A percentile compares a stretch with the other conserved stretches of the same genome.
Conservation (phyloP, 768 basidiomycete genomes). For the Mycena venus region DNA sequence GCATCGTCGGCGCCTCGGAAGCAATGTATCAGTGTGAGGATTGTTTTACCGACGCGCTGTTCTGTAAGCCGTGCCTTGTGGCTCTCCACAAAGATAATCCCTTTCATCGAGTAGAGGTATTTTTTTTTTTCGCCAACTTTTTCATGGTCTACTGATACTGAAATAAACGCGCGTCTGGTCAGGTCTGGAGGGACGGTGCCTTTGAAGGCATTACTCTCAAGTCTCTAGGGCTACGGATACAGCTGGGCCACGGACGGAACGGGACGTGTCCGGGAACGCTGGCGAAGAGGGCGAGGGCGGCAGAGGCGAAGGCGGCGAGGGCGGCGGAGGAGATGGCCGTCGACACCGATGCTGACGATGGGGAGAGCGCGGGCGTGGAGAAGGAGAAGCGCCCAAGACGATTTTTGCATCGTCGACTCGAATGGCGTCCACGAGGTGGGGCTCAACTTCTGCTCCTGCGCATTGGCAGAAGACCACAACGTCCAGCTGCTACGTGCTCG, state of each 20-base stretch:
- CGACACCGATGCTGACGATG: not conserved
- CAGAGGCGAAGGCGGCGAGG: not conserved
- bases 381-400: not conserved
- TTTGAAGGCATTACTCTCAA: not conserved
- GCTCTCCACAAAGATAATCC: not conserved
- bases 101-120: not conserved
- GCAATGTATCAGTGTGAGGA: not conserved
- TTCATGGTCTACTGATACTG: too few relatives aligned
- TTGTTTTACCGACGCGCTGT: not conserved
- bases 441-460: conserved; percentile 32
- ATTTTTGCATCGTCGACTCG: conserved; percentile 1
- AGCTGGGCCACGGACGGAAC: conserved; percentile 2
- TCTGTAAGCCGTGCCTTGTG: not conserved
- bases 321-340: not conserved
- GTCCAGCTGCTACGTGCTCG: conserved; percentile 25
- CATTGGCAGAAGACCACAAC: not conserved
- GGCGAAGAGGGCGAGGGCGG: not conserved
- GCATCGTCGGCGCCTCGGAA: not conserved
- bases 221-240: not conserved
- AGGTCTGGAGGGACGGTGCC: not conserved
- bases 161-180: too few relatives aligned
- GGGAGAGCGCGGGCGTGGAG: too few relatives aligned
- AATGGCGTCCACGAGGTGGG: conserved; percentile 31
- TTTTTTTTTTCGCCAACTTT: not conserved
- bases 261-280: not conserved